Percentiles rank a stretch among this genome's conserved stretches.
These are phyloP conservation scores for Bryoerythrophyllum caledonicum DNA, from an alignment of 225 moss, liverwort and hornwort species.

Conservation along the genomic window DNA sequence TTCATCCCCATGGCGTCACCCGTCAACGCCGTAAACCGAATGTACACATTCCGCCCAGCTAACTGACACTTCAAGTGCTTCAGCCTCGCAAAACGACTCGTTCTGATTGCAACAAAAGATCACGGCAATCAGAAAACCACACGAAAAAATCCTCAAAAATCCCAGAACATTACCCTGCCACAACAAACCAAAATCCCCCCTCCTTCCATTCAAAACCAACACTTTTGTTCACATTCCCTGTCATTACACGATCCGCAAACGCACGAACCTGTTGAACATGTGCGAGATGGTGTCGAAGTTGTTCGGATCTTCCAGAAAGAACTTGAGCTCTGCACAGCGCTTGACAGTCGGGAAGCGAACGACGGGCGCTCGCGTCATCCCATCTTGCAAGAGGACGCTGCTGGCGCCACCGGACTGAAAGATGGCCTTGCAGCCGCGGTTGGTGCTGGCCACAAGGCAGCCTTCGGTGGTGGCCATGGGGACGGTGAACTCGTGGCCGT, in stretches of 20 bases:
- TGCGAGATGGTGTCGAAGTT: constrained; percentile 83
- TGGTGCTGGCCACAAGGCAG: constrained; percentile 91
- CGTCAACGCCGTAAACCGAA: constrained; percentile 55
- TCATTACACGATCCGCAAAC: no score
- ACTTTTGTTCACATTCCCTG: no score
- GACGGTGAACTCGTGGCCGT: constrained; percentile 71
- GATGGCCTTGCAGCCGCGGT: constrained; percentile 98
- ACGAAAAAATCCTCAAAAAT: background rate
- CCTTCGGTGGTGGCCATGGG: constrained; percentile 99
- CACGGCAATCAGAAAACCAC: background rate
- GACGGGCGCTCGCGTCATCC: constrained; percentile 96
- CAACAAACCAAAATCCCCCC: background rate
- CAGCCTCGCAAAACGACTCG: constrained; percentile 70
- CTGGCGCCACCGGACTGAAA: constrained; percentile 85
- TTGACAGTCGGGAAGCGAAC: constrained; percentile 73
- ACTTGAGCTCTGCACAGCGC: constrained; percentile 85
- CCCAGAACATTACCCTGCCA: background rate
- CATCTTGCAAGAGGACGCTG: constrained; percentile 67
- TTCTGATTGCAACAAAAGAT: constrained; percentile 34
- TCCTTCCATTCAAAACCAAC: background rate
- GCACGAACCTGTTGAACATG: constrained; percentile 68
- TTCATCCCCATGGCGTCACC: constrained; percentile 81
- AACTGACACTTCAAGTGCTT: constrained; percentile 52
- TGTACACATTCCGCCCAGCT: constrained; percentile 65
- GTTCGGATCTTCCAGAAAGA: constrained; percentile 70